Percentiles rank a stretch among this genome's conserved stretches.
Evolutionary conservation across 129 eudicot species (phyloP).

Genomic region (Helichrysum umbraculigerum): DNA sequence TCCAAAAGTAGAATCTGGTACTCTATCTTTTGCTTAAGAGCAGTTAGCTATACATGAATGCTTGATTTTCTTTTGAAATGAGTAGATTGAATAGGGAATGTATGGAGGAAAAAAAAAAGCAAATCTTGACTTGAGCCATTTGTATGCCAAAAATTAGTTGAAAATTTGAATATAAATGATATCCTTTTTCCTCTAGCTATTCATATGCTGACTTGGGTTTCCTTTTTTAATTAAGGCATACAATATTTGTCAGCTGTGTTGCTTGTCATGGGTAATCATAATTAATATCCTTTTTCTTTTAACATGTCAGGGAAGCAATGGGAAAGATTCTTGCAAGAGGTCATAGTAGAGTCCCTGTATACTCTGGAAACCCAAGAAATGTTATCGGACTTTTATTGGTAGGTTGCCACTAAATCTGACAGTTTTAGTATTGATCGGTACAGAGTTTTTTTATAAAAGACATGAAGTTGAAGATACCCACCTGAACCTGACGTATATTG

Average conservation of each 20-base stretch:
- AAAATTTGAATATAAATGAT: neutral
- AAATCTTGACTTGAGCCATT: neutral
- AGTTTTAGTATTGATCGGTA: neutral
- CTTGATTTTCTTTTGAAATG: neutral
- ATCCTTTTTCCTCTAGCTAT: neutral
- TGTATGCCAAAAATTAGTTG: too few relatives aligned
- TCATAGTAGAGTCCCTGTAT: constrained; percentile 97
- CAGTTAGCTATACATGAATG: neutral
- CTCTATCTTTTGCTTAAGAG: neutral
- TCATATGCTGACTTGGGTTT: neutral
- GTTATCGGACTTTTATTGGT: constrained; percentile 91
- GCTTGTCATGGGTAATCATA: constrained; percentile 3
- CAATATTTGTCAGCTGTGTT: neutral
- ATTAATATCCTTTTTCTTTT: constrained; percentile 9
- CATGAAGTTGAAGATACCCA: neutral
- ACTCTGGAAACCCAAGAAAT: constrained; percentile 88
- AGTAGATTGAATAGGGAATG: neutral
- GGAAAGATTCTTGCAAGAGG: constrained; percentile 96
- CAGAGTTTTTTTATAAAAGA: neutral
- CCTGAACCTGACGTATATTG: neutral
- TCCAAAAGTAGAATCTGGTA: neutral
- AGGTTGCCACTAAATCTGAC: constrained; percentile 16
- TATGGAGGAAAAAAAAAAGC: neutral
- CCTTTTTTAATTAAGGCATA: neutral
- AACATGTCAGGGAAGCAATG: constrained; percentile 81